These are phyloP conservation scores for Liquidambar formosana DNA, from an alignment of 164 flowering plant genomes.

Conservation along the genomic window DNA sequence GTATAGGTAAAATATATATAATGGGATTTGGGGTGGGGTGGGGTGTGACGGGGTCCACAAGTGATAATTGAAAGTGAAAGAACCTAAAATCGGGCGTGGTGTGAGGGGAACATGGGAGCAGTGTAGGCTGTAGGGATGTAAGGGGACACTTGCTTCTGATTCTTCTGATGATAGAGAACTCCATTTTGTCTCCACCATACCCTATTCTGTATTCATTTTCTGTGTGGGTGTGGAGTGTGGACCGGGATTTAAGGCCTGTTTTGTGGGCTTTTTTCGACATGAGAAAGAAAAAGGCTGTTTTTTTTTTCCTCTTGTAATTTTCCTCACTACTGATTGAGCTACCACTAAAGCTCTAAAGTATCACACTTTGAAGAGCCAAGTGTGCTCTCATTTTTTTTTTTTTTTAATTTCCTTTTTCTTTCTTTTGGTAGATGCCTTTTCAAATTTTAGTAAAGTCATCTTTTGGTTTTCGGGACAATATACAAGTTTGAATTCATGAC, in stretches of 20 bases:
- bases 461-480: too few relatives aligned
- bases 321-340: too few relatives aligned
- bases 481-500: too few relatives aligned
- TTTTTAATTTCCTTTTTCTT: too few relatives aligned
- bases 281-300: neutral
- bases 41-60: constrained; percentile 15
- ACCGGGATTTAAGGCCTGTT: constrained; percentile 10
- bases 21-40: too few relatives aligned
- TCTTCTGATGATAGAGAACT: constrained; percentile 10
- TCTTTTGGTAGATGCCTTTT: too few relatives aligned
- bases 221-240: constrained; percentile 9
- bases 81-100: constrained; percentile 27
- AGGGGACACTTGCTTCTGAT: constrained; percentile 38
- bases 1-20: neutral
- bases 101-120: constrained; percentile 33
- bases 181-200: constrained; percentile 18
- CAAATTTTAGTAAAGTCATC: too few relatives aligned
- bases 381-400: too few relatives aligned
- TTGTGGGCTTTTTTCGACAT: constrained; percentile 3
- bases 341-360: too few relatives aligned
- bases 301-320: too few relatives aligned
- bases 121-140: constrained; percentile 32
- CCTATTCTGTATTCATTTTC: too few relatives aligned
- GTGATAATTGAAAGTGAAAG: constrained; percentile 26
- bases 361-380: too few relatives aligned